phyloP scores from a whole-genome alignment of 148 eudicot species.

The Polygonum aviculare region DNA sequence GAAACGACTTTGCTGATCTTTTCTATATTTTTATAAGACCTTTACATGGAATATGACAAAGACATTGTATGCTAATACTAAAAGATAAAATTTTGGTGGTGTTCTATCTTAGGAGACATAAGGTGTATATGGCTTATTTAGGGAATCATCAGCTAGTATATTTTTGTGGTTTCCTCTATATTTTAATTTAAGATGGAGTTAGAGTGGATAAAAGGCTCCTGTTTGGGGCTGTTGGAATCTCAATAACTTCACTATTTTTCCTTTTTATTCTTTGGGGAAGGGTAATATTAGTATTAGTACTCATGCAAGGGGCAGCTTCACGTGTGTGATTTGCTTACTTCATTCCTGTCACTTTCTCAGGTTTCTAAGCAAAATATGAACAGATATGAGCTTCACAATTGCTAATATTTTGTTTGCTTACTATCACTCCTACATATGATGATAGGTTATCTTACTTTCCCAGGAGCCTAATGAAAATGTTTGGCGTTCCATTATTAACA shows the following conservation, averaged over 20 bases:
- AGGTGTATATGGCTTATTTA: background rate
- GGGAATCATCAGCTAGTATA: background rate
- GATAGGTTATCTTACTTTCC: slow-evolving; percentile 6
- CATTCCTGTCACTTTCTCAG: background rate
- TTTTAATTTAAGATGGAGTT: background rate
- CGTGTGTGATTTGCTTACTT: background rate
- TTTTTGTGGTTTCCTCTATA: background rate
- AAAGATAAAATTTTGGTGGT: background rate
- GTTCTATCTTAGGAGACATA: background rate
- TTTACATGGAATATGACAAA: background rate
- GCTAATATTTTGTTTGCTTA: background rate
- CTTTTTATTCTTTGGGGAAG: background rate
- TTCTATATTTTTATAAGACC: background rate
- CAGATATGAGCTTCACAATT: background rate
- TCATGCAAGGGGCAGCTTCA: background rate
- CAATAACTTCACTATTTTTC: background rate
- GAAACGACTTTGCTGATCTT: background rate
- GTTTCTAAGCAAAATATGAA: background rate
- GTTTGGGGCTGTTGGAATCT: background rate
- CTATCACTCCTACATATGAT: background rate
- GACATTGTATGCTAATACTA: background rate
- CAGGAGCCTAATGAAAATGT: slow-evolving; percentile 25
- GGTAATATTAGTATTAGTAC: background rate
- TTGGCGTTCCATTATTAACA: slow-evolving; percentile 74
- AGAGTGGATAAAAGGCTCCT: background rate